A percentile compares a stretch with the other conserved stretches of the same genome.
Conservation (phyloP, 305 asterid species). For the Solanum hybrid region DNA sequence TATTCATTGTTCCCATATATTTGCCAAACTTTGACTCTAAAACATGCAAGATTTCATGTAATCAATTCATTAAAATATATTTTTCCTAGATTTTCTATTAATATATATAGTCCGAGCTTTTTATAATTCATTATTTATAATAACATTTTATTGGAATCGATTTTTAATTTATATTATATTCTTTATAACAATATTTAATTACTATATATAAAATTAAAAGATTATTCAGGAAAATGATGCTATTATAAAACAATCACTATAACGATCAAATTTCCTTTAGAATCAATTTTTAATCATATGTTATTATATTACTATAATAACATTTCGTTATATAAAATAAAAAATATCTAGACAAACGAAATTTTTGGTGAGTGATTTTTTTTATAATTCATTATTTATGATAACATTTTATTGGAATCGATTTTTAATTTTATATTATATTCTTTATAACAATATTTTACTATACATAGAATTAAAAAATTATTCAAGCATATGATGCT, state of each 20-base stretch:
- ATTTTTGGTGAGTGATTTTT: too few species aligned
- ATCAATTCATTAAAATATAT: conserved; percentile 30
- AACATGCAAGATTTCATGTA: not conserved
- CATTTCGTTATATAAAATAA: not conserved
- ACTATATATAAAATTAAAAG: not conserved
- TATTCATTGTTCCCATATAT: conserved; percentile 26
- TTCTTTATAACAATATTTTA: not conserved
- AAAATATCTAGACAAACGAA: too few species aligned
- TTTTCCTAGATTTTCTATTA: not conserved
- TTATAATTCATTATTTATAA: not conserved
- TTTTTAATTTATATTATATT: not conserved
- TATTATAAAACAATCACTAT: not conserved
- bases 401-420: not conserved
- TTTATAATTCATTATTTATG: not conserved
- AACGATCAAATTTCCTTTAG: not conserved
- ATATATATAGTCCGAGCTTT: not conserved
- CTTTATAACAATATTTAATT: not conserved
- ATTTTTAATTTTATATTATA: not conserved
- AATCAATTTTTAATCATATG: not conserved
- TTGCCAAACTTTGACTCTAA: not conserved
- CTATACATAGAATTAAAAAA: not conserved
- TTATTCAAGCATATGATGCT: not conserved
- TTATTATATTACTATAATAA: not conserved
- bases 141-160: too few species aligned
- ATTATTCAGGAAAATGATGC: not conserved